Conservation (phyloP, 2,329 filamentous ascomycete species). For the Zymoseptoria tritici region DNA sequence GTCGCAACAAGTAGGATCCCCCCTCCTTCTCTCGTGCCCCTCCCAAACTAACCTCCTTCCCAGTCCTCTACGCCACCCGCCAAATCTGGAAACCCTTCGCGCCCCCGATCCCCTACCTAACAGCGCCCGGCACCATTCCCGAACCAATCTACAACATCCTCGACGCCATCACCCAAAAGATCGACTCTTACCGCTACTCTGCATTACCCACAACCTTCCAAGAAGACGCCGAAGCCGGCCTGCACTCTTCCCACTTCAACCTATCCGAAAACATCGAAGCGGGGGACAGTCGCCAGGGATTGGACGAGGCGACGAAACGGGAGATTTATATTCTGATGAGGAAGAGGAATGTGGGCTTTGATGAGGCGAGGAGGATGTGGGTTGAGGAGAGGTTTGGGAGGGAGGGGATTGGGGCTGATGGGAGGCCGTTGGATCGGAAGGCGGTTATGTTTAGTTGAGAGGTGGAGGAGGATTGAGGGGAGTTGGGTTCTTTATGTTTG, state of each 20-base stretch:
- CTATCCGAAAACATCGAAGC: slow-evolving; percentile 70
- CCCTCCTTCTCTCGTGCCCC: slow-evolving; percentile 1
- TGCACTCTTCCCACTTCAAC: slow-evolving; percentile 78
- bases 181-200: slow-evolving; percentile 55
- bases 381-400: slow-evolving; percentile 80
- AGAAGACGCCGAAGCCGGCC: slow-evolving; percentile 78
- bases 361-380: slow-evolving; percentile 80
- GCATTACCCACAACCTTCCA: slow-evolving; percentile 67
- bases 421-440: slow-evolving; percentile 82
- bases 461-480: background rate
- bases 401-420: slow-evolving; percentile 83
- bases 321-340: slow-evolving; percentile 91
- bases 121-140: slow-evolving; percentile 42
- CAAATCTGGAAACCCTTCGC: slow-evolving; percentile 66
- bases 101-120: slow-evolving; percentile 48
- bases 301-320: slow-evolving; percentile 72
- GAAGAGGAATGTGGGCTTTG: slow-evolving; percentile 70
- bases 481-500: background rate
- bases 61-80: slow-evolving; percentile 74
- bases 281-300: slow-evolving; percentile 69
- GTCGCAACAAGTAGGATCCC: slow-evolving; percentile 55
- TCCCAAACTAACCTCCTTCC: slow-evolving; percentile 3
- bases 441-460: slow-evolving; percentile 80
- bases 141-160: slow-evolving; percentile 47
- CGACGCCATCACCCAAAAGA: slow-evolving; percentile 33